Conservation (phyloP, 2,329 filamentous ascomycete genomes). For the Cordyceps militaris region DNA sequence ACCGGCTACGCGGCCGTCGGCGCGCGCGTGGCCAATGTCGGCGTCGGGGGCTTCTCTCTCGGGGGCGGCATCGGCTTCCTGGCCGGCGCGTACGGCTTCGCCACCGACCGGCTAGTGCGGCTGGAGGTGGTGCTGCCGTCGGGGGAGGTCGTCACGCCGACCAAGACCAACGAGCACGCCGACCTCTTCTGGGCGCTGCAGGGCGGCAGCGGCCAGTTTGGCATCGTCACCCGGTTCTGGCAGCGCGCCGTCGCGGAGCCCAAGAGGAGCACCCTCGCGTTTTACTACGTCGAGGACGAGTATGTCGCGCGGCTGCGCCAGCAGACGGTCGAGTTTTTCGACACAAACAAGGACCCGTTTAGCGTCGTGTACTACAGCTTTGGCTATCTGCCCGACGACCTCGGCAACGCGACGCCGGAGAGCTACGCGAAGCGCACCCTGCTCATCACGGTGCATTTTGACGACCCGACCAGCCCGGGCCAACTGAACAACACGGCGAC, state of each 20-base stretch:
- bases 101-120: slow-evolving; percentile 35
- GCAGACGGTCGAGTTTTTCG: slow-evolving; percentile 9
- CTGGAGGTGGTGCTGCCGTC: slow-evolving; percentile 40
- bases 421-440: slow-evolving; percentile 5
- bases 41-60: slow-evolving; percentile 38
- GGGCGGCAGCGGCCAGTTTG: slow-evolving; percentile 34
- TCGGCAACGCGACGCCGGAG: neutral
- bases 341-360: slow-evolving; percentile 5
- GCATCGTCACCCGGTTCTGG: slow-evolving; percentile 22
- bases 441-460: slow-evolving; percentile 9
- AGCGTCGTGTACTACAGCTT: slow-evolving; percentile 11
- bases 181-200: slow-evolving; percentile 23
- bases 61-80: slow-evolving; percentile 44
- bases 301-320: neutral
- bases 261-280: slow-evolving; percentile 5
- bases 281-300: slow-evolving; percentile 10
- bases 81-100: slow-evolving; percentile 36
- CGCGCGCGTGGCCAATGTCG: slow-evolving; percentile 32
- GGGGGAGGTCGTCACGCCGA: slow-evolving; percentile 37
- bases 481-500: neutral
- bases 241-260: slow-evolving; percentile 7
- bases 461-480: neutral
- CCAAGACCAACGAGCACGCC: slow-evolving; percentile 20
- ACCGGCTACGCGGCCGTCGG: slow-evolving; percentile 23
- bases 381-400: neutral